Evolutionary conservation across 1,284 basidiomycete genomes (phyloP), one percentile per base, ranked within the genome.

Genomic region (Papiliotrema laurentii): DNA sequence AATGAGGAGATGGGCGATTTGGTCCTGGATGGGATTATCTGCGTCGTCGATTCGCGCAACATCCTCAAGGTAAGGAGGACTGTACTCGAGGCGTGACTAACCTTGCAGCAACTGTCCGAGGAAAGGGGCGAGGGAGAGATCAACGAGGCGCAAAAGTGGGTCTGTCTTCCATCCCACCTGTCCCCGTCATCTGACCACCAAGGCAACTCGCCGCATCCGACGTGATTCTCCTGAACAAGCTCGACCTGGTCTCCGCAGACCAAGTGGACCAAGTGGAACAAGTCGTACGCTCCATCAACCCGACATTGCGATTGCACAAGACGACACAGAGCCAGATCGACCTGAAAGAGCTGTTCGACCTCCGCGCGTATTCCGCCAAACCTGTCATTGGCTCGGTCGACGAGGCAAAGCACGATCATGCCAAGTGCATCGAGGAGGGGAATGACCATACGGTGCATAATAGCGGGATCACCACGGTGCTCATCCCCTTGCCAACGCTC

Each of bases 181-280:
- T 42, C 33, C 33, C 19, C 19, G 21, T 41, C 13, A 18, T 24
- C 34, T 31, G 21, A 28, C 33, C 13, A 19, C 9, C 22, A 21
- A 92, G 90, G 49, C 92, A 97, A 77, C 85, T 96, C 40, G 91
- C 89, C 2, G 84, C 83, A 28, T 84, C 90, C 13, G 91, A 94
- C 63, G 84, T 92, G n/a, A 79, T 94, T 40, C 73, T 94, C 18
- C 74, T 94, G 24, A 96, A 96, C 77, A 96, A 96, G 75, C 75
- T 78, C 26, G 92, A 94, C 62, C 75, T 94, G 16, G 83, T 83
- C 3, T 68, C 31, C 61, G 66, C 48, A 49, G 81, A 18, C 28
- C 63, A 45, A 14, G 47, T 75, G 5, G 54, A 47, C 5, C 66
- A 74, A 5, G 80, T 83, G 11, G 83, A 87, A 65, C 7, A 18